These are phyloP conservation scores for Lupinus albus DNA, from an alignment of 306 rosid species.

Conservation along the genomic window DNA sequence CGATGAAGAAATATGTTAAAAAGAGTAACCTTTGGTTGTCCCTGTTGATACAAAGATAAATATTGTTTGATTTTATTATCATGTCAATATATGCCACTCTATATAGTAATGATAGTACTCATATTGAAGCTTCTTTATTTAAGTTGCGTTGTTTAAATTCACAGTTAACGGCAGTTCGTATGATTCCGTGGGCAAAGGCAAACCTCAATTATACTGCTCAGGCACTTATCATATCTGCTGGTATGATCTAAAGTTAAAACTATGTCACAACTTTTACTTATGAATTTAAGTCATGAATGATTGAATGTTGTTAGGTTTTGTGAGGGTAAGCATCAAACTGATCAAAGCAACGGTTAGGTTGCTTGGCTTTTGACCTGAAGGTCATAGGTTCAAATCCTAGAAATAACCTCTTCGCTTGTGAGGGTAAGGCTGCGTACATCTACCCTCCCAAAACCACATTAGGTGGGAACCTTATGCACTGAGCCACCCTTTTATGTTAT, in stretches of 20 bases:
- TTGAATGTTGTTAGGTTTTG: not conserved
- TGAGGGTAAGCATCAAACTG: too few species aligned
- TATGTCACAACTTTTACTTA: conserved; percentile 1
- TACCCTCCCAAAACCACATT: too few species aligned
- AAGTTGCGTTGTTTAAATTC: conserved; percentile 22
- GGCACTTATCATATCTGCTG: conserved; percentile 90
- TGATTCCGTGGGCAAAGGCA: conserved; percentile 93
- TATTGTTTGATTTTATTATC: not conserved
- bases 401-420: too few species aligned
- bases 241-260: conserved; percentile 45
- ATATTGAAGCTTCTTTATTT: not conserved
- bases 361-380: too few species aligned
- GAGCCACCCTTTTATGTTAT: too few species aligned
- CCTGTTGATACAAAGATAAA: conserved; percentile 4
- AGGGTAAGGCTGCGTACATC: too few species aligned
- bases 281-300: not conserved
- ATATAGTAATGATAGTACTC: conserved; percentile 25
- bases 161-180: conserved; percentile 78
- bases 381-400: too few species aligned
- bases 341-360: too few species aligned
- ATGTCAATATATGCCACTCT: conserved; percentile 18
- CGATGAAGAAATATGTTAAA: conserved; percentile 27
- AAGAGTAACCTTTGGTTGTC: not conserved
- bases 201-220: conserved; percentile 91
- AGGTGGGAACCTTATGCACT: too few species aligned